Conservation (phyloP, 305 asterid genomes). For the Fraxinus xanthoxyloides region DNA sequence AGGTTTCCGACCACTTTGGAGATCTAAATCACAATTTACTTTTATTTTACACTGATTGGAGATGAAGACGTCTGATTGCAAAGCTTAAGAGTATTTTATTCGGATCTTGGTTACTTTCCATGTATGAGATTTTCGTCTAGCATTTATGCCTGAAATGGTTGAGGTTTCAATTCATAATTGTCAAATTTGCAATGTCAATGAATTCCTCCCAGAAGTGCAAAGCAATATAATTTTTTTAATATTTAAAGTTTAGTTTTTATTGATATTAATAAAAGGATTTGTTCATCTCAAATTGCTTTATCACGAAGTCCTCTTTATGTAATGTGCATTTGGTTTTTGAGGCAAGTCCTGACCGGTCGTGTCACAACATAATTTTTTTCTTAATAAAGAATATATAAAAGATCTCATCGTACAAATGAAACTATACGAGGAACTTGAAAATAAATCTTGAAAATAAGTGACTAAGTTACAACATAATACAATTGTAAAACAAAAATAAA, state of each 20-base stretch:
- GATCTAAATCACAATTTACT: no score
- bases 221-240: no score
- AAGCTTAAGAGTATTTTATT: background rate
- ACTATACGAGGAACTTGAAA: background rate
- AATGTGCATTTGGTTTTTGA: background rate
- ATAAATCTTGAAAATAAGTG: background rate
- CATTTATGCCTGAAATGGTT: background rate
- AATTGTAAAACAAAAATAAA: background rate
- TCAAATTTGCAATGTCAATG: background rate
- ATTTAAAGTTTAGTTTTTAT: background rate
- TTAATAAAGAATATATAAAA: background rate
- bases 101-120: background rate
- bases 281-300: background rate
- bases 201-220: background rate
- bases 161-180: background rate
- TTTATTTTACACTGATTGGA: no score
- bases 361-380: background rate
- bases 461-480: conserved; percentile 20
- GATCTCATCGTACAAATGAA: background rate
- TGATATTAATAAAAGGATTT: background rate
- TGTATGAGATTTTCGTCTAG: background rate
- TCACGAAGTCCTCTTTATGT: background rate
- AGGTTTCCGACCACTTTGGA: no score
- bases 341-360: background rate
- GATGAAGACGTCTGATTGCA: background rate